Evolutionary conservation across 1,139 yeast species (phyloP), one percentile per base, ranked within the genome.

Genomic region (Geotrichum europaeum): DNA sequence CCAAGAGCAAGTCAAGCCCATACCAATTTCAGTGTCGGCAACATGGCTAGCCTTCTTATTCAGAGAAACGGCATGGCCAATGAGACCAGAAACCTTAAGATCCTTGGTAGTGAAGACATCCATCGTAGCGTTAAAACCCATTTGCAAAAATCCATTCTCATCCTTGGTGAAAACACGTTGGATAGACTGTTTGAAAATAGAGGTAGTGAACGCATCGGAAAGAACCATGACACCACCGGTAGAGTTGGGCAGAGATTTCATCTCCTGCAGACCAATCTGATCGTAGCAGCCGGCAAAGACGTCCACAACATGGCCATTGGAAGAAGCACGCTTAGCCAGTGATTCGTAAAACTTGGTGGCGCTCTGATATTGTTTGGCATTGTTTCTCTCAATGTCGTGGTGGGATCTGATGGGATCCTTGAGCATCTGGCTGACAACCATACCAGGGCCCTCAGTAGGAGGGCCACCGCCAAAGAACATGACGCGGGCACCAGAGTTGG

Each of bases 401-500:
- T 94, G 99, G 4, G 98, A 92, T 79, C 99, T 85, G 68, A 95
- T 88, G 61, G 99, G 97, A 75, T 94, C 99, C 73, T 89, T 89
- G 73, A 94, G 82, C 73, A 91, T 95, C 43, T 88, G 85, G 54
- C 96, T 90, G 50, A 94, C 99, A 69, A 94, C 91, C 76, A 90
- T 79, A 70, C 99, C 99, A 13, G 99, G 99, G 53, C 87, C 89
- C 70, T 90, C 85, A 58, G 99, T 94, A 72, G 97, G 87, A 58
- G 97, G 96, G 64, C 99, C 99, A 60, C 95, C 96, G 55, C 96
- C 85, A 71, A 94, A 94, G 65, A 94, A 80, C 82, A 90, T 86
- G 69, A 94, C 81, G 74, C 97, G 85, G 22, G 96, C 96, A 57
- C 98, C 97, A 68, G 87, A 84, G 63, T 92, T 91, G 61, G 94